Conservation (phyloP, 768 basidiomycete genomes). For the Leccinum truebloodii region DNA sequence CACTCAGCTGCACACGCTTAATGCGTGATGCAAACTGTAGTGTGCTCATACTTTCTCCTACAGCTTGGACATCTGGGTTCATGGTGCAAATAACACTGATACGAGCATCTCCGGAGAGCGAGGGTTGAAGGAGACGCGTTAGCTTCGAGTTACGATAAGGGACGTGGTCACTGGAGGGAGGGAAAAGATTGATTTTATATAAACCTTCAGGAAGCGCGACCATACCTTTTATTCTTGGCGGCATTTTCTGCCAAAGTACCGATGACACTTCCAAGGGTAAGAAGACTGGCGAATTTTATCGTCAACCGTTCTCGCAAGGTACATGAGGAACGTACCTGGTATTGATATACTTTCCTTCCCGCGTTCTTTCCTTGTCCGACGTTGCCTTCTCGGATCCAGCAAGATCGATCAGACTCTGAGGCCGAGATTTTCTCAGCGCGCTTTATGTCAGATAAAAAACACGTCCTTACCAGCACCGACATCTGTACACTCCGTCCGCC, state of each 20-base stretch:
- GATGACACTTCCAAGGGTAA: constrained; percentile 93
- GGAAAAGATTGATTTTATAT: background rate
- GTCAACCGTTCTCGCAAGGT: background rate
- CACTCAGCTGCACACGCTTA: constrained; percentile 85
- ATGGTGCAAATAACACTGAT: constrained; percentile 97
- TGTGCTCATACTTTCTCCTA: constrained; percentile 86
- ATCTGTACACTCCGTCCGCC: constrained; percentile 80
- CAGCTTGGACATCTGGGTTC: constrained; percentile 78
- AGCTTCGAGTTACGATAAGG: constrained; percentile 96
- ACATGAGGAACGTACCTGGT: constrained; percentile 52
- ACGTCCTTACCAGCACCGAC: constrained; percentile 59
- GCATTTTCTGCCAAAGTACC: constrained; percentile 89
- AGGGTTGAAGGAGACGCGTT: constrained; percentile 92
- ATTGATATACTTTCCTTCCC: constrained; percentile 97
- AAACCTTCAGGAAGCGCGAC: background rate
- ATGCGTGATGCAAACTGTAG: constrained; percentile 89
- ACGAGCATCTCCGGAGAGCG: constrained; percentile 90
- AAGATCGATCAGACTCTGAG: constrained; percentile 87
- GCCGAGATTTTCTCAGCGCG: constrained; percentile 1
- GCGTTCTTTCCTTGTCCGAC: constrained; percentile 91
- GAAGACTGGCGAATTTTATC: constrained; percentile 50
- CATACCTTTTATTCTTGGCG: constrained; percentile 68
- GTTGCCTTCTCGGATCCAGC: constrained; percentile 98
- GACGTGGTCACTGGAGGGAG: constrained; percentile 68
- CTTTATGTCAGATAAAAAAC: background rate